A percentile compares a stretch with the other conserved stretches of the same genome.
Conservation (phyloP, 2,329 filamentous ascomycete genomes). For the Xylogone sp. region DNA sequence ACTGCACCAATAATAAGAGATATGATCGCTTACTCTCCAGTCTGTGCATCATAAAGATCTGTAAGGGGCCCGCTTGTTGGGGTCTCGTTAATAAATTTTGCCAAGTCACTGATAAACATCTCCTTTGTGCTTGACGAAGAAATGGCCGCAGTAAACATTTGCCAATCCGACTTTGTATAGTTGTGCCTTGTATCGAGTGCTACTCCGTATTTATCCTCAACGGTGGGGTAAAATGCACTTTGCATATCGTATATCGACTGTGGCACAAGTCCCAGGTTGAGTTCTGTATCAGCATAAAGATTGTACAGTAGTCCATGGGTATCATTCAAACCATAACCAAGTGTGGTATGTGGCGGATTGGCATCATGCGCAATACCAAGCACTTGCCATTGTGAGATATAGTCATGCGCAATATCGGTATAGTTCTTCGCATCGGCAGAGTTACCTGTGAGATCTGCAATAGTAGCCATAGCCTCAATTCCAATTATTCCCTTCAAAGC, state of each 20-base stretch:
- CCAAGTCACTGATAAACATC: constrained; percentile 65
- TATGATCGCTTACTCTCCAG: constrained; percentile 62
- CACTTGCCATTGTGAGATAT: constrained; percentile 69
- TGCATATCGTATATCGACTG: constrained; percentile 73
- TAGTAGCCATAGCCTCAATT: constrained; percentile 73
- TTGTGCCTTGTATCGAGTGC: constrained; percentile 77
- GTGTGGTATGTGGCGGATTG: constrained; percentile 62
- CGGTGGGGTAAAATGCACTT: constrained; percentile 69
- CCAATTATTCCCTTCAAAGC: constrained; percentile 82
- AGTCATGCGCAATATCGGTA: constrained; percentile 58
- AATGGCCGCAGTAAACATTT: constrained; percentile 79
- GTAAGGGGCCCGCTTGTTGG: constrained; percentile 67
- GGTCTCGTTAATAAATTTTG: constrained; percentile 73
- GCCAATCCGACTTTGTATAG: constrained; percentile 86
- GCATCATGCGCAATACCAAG: constrained; percentile 66
- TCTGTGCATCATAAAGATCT: constrained; percentile 71
- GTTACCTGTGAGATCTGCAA: constrained; percentile 60
- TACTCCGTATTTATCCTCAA: constrained; percentile 73
- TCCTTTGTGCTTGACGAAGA: constrained; percentile 55
- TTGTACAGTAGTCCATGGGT: constrained; percentile 33
- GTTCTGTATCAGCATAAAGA: constrained; percentile 72
- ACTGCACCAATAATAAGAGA: too few species aligned
- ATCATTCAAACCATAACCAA: constrained; percentile 66
- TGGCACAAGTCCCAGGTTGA: constrained; percentile 75
- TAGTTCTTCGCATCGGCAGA: constrained; percentile 55